phyloP scores from a whole-genome alignment of 148 eudicot genomes.

The Arctostaphylos glauca region DNA sequence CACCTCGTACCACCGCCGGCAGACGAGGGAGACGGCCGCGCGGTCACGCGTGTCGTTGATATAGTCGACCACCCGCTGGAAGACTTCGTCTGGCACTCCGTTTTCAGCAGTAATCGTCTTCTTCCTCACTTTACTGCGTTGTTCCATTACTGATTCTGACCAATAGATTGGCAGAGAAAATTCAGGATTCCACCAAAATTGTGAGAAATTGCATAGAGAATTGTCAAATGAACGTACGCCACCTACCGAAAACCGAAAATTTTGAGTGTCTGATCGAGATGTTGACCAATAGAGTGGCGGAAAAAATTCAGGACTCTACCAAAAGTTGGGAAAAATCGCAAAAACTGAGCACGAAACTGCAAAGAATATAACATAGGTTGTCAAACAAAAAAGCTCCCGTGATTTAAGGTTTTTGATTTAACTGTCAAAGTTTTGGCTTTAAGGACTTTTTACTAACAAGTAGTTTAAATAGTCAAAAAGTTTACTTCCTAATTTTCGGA shows the following conservation, averaged over 20 bases:
- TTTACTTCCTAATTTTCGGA: no score
- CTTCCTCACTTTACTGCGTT: slow-evolving; percentile 11
- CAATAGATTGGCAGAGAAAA: neutral
- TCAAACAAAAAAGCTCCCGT: neutral
- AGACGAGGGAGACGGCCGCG: slow-evolving; percentile 55
- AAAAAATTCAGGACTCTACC: no score
- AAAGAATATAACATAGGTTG: neutral
- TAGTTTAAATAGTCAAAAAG: neutral
- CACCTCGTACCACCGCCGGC: slow-evolving; percentile 56
- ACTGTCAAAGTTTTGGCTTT: neutral
- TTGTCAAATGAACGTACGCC: no score
- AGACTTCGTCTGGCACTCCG: slow-evolving; percentile 52
- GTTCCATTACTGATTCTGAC: neutral
- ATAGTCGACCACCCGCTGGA: slow-evolving; percentile 63
- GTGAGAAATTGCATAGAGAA: no score
- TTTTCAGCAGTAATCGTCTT: neutral
- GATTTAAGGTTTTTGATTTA: neutral
- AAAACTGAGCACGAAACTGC: neutral
- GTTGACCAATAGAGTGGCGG: no score
- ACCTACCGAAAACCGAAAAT: no score
- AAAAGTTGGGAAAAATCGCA: no score
- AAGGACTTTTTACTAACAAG: neutral
- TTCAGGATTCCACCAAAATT: neutral
- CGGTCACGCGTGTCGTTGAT: slow-evolving; percentile 57
- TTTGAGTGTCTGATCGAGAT: neutral